These are phyloP conservation scores for Cryptomeria japonica DNA, from an alignment of 75 land plant species.

Conservation along the genomic window DNA sequence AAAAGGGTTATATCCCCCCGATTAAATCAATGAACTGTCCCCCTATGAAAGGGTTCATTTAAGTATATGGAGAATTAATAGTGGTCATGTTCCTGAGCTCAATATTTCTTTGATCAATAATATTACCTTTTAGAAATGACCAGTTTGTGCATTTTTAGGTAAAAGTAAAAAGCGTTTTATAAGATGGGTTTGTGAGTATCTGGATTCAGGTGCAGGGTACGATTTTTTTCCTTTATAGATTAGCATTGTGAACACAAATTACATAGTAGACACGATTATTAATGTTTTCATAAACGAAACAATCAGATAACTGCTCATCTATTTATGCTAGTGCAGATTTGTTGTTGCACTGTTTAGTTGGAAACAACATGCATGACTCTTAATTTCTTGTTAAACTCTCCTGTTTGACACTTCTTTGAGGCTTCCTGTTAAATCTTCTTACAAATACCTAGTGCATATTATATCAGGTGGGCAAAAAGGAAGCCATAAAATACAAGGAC, in stretches of 20 bases:
- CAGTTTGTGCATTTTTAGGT: background rate
- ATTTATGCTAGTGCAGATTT: background rate
- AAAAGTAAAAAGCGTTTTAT: background rate
- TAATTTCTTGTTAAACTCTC: background rate
- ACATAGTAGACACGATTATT: no score
- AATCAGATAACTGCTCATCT: background rate
- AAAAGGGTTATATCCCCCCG: background rate
- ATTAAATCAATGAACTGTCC: background rate
- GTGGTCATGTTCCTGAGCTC: background rate
- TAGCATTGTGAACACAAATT: no score
- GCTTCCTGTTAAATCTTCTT: background rate
- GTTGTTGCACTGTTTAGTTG: background rate
- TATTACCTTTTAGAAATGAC: background rate
- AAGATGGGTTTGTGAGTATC: no score
- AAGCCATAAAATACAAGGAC: slow-evolving; percentile 25
- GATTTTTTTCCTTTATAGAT: no score
- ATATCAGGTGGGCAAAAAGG: slow-evolving; percentile 24
- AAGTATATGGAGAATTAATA: background rate
- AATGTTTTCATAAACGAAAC: background rate
- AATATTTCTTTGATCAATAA: background rate
- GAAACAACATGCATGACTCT: background rate
- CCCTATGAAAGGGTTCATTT: background rate
- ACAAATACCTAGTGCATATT: background rate
- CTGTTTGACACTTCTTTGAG: background rate
- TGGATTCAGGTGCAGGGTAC: no score